These are phyloP conservation scores for Colletotrichum siamense DNA, from an alignment of 2,329 filamentous ascomycete species.

Conservation along the genomic window DNA sequence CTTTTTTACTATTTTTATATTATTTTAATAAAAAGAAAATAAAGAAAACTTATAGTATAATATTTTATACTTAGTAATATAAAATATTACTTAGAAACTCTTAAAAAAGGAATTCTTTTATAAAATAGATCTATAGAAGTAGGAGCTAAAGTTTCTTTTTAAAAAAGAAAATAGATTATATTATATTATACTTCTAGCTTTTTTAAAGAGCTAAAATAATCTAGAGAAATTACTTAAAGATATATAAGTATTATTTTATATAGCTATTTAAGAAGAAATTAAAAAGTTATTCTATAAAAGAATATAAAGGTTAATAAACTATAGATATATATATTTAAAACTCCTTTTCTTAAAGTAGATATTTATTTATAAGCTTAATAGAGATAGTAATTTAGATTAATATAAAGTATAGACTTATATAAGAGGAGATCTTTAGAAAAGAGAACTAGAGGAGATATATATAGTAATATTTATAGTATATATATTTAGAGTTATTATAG, in stretches of 20 bases:
- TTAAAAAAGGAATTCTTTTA: too few species aligned
- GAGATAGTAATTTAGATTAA: background rate
- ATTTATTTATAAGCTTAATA: background rate
- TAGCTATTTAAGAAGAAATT: background rate
- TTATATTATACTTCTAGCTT: too few species aligned
- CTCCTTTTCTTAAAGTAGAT: background rate
- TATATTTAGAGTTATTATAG: background rate
- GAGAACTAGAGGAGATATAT: background rate
- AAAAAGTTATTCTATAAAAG: background rate
- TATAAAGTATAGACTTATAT: background rate
- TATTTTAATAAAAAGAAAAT: too few species aligned
- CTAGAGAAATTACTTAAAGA: background rate
- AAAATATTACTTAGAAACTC: too few species aligned
- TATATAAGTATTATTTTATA: background rate
- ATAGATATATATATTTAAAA: background rate
- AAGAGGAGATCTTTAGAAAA: background rate
- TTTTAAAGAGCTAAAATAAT: too few species aligned
- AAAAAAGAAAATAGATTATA: too few species aligned
- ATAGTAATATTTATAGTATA: background rate
- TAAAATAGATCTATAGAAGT: too few species aligned
- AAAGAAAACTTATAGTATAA: too few species aligned
- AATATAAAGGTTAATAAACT: background rate
- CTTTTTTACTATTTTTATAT: too few species aligned
- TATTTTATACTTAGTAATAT: too few species aligned
- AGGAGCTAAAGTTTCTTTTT: fast-evolving